Base-by-base conservation (phyloP, 176 grass and related monocot species). In the Hordeum marinum region DNA sequence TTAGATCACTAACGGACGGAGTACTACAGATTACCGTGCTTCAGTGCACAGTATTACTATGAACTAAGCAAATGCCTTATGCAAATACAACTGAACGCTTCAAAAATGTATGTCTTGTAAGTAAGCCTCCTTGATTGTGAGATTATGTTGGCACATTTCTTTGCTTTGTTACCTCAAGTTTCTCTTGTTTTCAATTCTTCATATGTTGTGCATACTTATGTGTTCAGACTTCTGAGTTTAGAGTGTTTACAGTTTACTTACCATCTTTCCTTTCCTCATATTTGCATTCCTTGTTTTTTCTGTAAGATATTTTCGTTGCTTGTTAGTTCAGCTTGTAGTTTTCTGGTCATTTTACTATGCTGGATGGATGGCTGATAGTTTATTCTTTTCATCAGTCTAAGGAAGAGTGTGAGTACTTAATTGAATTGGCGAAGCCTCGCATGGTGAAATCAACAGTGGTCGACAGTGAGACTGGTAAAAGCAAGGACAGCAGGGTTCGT, bases 401-500 rank as follows among this genome's bases (percentile, higher is more conserved):
- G 93, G 91, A 95, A 82, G 95, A 98, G 63, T 98, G 93, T 20
- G 93, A 95, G 36, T 82, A 98, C 86, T 66, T 98, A 17, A 98
- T 98, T 88, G 87, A 63, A 82, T 76, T 95, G 82, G 95, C 95
- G 25, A 90, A 64, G 37, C 95, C 95, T 89, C 90, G 90, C 78
- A 93, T 98, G 95, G 68, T 85, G 18, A 98, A 98, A 81, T 98
- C 95, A 73, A 92, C 93, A 39, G 95, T 98, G 81, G 91, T 95
- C 50, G 95, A 98, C 82, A 93, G 87, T 50, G 87, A 82, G 69
- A 98, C 93, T 40, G 95, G 95, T 34, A 75, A 98, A 79, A 98
- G 93, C 80, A 95, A 92, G 75, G 95, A 95, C 61, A 98, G 95
- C 95, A 98, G 95, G 89, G 93, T 98, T 45, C 87, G 95, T 29